Percentiles rank a stretch among this genome's conserved stretches.
These are phyloP conservation scores for Thyridium curvatum DNA, from an alignment of 2,329 filamentous ascomycete genomes.

Conservation along the genomic window DNA sequence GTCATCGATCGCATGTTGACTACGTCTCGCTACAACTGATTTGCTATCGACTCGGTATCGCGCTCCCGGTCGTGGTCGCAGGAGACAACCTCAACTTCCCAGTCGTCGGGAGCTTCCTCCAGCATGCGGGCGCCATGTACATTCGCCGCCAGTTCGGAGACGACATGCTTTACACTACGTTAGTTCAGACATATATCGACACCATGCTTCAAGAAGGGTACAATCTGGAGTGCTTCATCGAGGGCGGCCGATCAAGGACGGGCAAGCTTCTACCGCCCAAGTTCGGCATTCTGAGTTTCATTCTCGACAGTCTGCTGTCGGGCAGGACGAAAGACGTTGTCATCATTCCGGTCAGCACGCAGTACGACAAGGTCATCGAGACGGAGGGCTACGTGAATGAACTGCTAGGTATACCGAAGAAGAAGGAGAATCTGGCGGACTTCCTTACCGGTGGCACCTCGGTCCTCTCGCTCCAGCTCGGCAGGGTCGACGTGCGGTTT, in stretches of 20 bases:
- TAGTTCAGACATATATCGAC: constrained; percentile 97
- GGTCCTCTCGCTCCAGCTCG: constrained; percentile 80
- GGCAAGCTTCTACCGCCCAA: constrained; percentile 92
- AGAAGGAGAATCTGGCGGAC: constrained; percentile 86
- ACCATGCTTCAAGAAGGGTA: constrained; percentile 83
- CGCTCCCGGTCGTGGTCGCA: constrained; percentile 84
- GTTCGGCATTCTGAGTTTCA: constrained; percentile 88
- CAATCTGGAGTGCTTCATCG: constrained; percentile 97
- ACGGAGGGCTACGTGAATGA: constrained; percentile 96
- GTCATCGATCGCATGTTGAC: constrained; percentile 91
- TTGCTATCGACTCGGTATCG: constrained; percentile 87
- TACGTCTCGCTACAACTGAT: constrained; percentile 94
- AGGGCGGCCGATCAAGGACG: constrained; percentile 86
- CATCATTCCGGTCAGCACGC: constrained; percentile 91
- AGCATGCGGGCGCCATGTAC: constrained; percentile 97
- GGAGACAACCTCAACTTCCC: constrained; percentile 97
- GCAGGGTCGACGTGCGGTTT: constrained; percentile 90
- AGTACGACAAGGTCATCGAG: constrained; percentile 98
- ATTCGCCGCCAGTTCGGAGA: constrained; percentile 90
- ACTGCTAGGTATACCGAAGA: constrained; percentile 87
- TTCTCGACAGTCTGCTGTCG: constrained; percentile 83
- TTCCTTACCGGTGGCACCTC: constrained; percentile 83
- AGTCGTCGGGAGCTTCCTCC: constrained; percentile 79
- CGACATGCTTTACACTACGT: constrained; percentile 79
- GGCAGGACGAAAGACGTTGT: constrained; percentile 85